phyloP scores from a whole-genome alignment of 106 monocot species.

The Dendrobium catenatum region DNA sequence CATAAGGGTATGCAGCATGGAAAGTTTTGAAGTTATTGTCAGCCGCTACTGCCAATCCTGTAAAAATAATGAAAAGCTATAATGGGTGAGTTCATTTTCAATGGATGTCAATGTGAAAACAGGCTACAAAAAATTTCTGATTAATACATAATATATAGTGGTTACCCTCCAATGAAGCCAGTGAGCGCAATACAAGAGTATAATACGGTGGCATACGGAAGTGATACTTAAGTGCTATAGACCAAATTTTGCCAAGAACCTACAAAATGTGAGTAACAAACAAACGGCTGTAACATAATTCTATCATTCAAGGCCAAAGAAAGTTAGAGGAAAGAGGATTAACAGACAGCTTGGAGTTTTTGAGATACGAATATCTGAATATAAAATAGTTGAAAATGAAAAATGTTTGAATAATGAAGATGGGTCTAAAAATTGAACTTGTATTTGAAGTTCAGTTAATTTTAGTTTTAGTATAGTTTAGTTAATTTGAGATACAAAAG shows the following conservation, averaged over 20 bases:
- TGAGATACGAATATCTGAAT: not conserved
- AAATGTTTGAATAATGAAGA: not conserved
- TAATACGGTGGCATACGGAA: constrained; percentile 93
- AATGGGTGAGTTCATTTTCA: not conserved
- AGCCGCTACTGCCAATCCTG: constrained; percentile 84
- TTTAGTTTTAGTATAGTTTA: not conserved
- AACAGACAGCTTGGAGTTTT: not conserved
- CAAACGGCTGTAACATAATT: not conserved
- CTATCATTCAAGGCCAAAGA: not conserved
- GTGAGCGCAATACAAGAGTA: constrained; percentile 70
- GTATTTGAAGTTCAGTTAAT: not conserved
- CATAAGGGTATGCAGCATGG: constrained; percentile 93
- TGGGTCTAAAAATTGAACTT: not conserved
- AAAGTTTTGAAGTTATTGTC: constrained; percentile 84
- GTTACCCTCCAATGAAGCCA: constrained; percentile 89
- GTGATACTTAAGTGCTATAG: constrained; percentile 64
- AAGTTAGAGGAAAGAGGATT: not conserved
- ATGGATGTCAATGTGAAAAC: not conserved
- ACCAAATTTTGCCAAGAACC: constrained; percentile 93
- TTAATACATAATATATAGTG: not conserved
- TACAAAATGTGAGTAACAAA: constrained; percentile 14
- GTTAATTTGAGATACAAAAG: too few relatives aligned
- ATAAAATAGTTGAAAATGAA: not conserved
- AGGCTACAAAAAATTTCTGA: not conserved
- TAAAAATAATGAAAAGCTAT: constrained; percentile 1